Evolutionary conservation across 179 eudicot species (phyloP).

Genomic region (Amaranthus tricolor): DNA sequence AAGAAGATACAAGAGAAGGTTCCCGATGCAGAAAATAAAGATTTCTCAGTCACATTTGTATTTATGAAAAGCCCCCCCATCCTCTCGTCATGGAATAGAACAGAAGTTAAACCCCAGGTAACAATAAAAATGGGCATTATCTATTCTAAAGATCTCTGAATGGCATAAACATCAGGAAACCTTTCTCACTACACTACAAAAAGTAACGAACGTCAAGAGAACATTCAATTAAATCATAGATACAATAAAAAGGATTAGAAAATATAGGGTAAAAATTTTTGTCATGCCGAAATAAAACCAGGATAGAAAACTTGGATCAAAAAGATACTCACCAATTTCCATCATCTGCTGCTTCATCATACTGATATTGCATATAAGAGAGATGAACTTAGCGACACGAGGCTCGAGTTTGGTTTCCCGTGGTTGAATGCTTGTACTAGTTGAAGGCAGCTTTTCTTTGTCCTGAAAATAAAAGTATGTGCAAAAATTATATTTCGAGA

Average conservation of each 20-base stretch:
- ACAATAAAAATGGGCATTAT: neutral
- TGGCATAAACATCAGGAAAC: slow-evolving; percentile 1
- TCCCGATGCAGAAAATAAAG: neutral
- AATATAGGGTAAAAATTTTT: neutral
- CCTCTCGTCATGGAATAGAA: neutral
- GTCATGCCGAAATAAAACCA: neutral
- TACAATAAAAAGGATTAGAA: too few relatives aligned
- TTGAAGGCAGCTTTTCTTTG: slow-evolving; percentile 36
- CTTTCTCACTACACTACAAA: neutral
- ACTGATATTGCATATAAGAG: slow-evolving; percentile 89
- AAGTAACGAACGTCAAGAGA: too few relatives aligned
- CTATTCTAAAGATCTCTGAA: neutral
- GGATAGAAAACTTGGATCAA: neutral
- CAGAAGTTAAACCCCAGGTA: neutral
- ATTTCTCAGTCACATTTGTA: neutral
- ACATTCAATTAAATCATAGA: too few relatives aligned
- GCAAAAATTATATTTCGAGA: slow-evolving; percentile 5
- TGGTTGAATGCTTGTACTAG: slow-evolving; percentile 41
- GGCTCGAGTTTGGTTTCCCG: slow-evolving; percentile 74
- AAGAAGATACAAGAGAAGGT: neutral
- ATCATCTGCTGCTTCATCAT: slow-evolving; percentile 99
- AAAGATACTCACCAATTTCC: slow-evolving; percentile 70
- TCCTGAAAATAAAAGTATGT: slow-evolving; percentile 37
- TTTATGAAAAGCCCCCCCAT: neutral
- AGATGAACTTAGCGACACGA: slow-evolving; percentile 76